Evolutionary conservation across 345 rosid species (phyloP).

Genomic region (Eucalyptus grandis): DNA sequence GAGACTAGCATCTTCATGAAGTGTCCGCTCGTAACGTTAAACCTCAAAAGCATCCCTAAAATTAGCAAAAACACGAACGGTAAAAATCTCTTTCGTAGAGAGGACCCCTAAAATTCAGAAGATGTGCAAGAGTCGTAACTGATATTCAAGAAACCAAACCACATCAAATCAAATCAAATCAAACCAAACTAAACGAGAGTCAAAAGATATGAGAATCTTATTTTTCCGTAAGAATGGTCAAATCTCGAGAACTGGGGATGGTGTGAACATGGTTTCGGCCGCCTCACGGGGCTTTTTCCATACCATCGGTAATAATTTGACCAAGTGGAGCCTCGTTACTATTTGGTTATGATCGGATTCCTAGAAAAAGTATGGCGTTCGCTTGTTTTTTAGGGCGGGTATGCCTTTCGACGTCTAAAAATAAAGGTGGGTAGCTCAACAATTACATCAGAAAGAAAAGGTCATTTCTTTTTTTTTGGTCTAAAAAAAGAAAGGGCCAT

Average conservation of each 20-base stretch:
- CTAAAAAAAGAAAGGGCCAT: not conserved
- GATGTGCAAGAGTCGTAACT: not conserved
- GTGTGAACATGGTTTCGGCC: not conserved
- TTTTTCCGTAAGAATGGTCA: not conserved
- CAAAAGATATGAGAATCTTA: not conserved
- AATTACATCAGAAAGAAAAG: not conserved
- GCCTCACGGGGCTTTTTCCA: not conserved
- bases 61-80: not conserved
- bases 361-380: not conserved
- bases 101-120: not conserved
- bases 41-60: not conserved
- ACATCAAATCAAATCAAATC: not conserved
- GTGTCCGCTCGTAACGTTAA: not conserved
- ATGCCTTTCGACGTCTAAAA: not conserved
- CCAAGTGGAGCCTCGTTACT: not conserved
- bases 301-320: not conserved
- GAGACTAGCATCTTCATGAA: not conserved
- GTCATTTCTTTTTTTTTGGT: too few relatives aligned
- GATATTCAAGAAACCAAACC: not conserved
- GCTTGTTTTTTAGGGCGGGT: not conserved
- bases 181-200: not conserved
- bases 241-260: not conserved
- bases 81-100: not conserved
- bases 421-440: not conserved
- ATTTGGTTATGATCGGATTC: not conserved